These are phyloP conservation scores for Spatholobus suberectus DNA, from an alignment of 306 rosid species.

Conservation along the genomic window DNA sequence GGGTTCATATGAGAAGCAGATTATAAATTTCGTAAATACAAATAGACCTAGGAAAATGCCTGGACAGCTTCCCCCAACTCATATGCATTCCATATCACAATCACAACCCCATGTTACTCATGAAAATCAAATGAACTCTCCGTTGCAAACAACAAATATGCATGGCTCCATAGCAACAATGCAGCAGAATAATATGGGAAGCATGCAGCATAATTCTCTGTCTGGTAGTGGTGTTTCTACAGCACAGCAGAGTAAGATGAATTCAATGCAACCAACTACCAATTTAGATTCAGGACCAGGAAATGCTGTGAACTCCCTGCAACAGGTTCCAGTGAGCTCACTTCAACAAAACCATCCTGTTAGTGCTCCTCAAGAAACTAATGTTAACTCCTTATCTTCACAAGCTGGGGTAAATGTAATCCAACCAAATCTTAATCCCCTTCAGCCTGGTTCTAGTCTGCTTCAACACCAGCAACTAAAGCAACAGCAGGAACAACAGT, in stretches of 20 bases:
- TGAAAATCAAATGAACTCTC: conserved; percentile 86
- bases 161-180: conserved; percentile 65
- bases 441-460: conserved; percentile 67
- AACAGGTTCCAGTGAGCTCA: conserved; percentile 66
- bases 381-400: conserved; percentile 67
- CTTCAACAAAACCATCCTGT: conserved; percentile 81
- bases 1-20: conserved; percentile 75
- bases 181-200: conserved; percentile 66
- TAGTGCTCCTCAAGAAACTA: conserved; percentile 71
- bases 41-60: conserved; percentile 72
- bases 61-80: conserved; percentile 77
- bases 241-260: conserved; percentile 64
- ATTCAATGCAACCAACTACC: conserved; percentile 68
- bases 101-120: conserved; percentile 71
- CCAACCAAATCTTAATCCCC: conserved; percentile 64
- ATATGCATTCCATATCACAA: conserved; percentile 75
- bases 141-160: conserved; percentile 69
- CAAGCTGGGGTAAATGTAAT: conserved; percentile 71
- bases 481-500: conserved; percentile 77
- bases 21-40: conserved; percentile 58
- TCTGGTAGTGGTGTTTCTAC: conserved; percentile 69
- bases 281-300: conserved; percentile 76
- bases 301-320: conserved; percentile 66
- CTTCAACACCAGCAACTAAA: conserved; percentile 76
- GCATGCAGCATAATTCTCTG: conserved; percentile 76